These are phyloP conservation scores for Lasiodiplodia sp. DNA, from an alignment of 2,329 filamentous ascomycete genomes.

Conservation along the genomic window DNA sequence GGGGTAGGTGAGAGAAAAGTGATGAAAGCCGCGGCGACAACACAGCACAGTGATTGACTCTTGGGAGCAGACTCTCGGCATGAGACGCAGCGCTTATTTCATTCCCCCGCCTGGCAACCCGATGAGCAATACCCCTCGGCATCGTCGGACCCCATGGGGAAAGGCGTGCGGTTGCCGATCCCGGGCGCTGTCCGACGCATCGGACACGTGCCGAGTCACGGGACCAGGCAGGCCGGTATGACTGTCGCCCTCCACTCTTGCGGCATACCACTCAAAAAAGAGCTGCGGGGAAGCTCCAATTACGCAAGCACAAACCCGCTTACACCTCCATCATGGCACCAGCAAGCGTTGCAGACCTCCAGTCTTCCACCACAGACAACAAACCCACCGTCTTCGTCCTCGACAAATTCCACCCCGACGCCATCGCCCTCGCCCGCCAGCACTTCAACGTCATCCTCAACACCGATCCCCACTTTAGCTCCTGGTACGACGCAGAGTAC, in stretches of 20 bases:
- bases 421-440: conserved; percentile 44
- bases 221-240: background rate
- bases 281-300: background rate
- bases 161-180: background rate
- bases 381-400: conserved; percentile 52
- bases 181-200: background rate
- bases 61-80: no score
- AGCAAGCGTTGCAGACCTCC: background rate
- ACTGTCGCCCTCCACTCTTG: background rate
- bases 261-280: background rate
- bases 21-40: no score
- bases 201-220: conserved; percentile 6
- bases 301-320: no score
- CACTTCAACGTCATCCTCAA: conserved; percentile 51
- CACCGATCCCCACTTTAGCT: conserved; percentile 41
- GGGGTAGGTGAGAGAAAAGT: background rate
- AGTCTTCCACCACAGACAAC: background rate
- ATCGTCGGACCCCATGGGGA: background rate
- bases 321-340: no score
- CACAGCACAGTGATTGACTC: no score
- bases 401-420: conserved; percentile 49
- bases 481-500: conserved; percentile 54
- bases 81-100: no score
- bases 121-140: background rate
- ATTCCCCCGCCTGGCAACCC: no score